Evolutionary conservation across 257 asterid species (phyloP).

Genomic region (Solanum ossicruentum): DNA sequence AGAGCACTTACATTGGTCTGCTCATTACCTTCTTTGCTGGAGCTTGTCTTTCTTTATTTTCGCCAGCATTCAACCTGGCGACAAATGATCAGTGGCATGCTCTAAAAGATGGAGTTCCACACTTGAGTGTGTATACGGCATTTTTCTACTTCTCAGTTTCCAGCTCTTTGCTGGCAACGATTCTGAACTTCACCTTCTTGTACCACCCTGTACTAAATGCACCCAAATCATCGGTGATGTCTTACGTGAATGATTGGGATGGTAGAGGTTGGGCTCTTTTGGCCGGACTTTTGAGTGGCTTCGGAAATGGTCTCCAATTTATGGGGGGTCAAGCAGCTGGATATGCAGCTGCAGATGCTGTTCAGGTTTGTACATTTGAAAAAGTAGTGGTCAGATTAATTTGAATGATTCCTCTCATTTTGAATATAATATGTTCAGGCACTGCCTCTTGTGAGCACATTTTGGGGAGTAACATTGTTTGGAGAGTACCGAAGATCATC

Average conservation of each 20-base stretch:
- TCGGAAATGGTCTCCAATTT: slow-evolving; percentile 94
- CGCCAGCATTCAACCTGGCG: slow-evolving; percentile 88
- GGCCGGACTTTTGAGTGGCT: slow-evolving; percentile 83
- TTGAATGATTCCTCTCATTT: neutral
- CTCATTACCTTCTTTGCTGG: slow-evolving; percentile 82
- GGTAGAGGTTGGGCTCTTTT: slow-evolving; percentile 85
- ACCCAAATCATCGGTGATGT: slow-evolving; percentile 62
- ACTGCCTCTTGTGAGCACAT: slow-evolving; percentile 87
- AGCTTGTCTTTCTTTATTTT: slow-evolving; percentile 65
- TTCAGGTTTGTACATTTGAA: slow-evolving; percentile 44
- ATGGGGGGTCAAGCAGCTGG: slow-evolving; percentile 99
- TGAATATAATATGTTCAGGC: slow-evolving; percentile 33
- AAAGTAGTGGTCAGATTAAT: neutral
- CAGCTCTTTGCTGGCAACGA: slow-evolving; percentile 54
- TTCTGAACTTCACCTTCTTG: slow-evolving; percentile 60
- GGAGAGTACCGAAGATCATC: slow-evolving; percentile 85
- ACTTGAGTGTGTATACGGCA: slow-evolving; percentile 69
- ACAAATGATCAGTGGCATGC: slow-evolving; percentile 85
- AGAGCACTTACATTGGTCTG: slow-evolving; percentile 63
- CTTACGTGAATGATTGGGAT: slow-evolving; percentile 62
- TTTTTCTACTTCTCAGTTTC: slow-evolving; percentile 89
- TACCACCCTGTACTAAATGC: slow-evolving; percentile 48
- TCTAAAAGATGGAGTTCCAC: slow-evolving; percentile 47
- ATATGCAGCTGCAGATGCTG: slow-evolving; percentile 98
- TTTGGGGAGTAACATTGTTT: slow-evolving; percentile 71